Percentiles rank a stretch among this genome's conserved stretches.
These are phyloP conservation scores for Coemansia sp. DNA, from an alignment of 192 early-diverging fungal species.

Conservation along the genomic window DNA sequence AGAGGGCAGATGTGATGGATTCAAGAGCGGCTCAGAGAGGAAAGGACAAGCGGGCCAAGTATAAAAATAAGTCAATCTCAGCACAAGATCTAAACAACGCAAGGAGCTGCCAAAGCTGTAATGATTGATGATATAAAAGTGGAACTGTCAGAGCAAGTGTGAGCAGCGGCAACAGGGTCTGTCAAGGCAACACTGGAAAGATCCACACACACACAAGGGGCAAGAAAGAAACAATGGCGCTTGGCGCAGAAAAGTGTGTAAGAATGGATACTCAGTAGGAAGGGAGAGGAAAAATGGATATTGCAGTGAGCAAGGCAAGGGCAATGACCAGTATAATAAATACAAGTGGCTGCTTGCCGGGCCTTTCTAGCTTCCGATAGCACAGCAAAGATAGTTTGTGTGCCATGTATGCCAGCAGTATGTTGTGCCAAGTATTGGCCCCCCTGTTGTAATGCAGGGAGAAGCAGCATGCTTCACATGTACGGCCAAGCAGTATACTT, in stretches of 20 bases:
- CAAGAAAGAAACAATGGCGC: background rate
- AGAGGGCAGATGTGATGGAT: constrained; percentile 10
- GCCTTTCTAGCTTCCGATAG: background rate
- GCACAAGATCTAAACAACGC: constrained; percentile 1
- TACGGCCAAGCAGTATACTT: constrained; percentile 3
- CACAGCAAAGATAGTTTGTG: constrained; percentile 1
- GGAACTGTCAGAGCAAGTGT: no score
- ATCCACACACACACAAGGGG: background rate
- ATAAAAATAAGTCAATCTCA: constrained; percentile 1
- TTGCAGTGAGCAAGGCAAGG: no score
- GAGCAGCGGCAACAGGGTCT: no score
- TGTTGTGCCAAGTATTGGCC: background rate
- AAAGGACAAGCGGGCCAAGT: background rate
- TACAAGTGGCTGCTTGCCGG: background rate
- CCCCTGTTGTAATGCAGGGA: background rate
- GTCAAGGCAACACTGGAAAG: no score
- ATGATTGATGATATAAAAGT: background rate
- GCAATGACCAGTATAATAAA: background rate
- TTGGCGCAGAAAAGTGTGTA: background rate
- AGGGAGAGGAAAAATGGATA: background rate
- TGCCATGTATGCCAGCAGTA: background rate
- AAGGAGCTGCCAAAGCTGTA: no score
- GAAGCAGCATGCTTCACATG: background rate
- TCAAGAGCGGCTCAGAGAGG: no score
- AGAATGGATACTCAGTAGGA: background rate